Conservation (phyloP, 2,329 filamentous ascomycete species). For the Penicillium sp. region DNA sequence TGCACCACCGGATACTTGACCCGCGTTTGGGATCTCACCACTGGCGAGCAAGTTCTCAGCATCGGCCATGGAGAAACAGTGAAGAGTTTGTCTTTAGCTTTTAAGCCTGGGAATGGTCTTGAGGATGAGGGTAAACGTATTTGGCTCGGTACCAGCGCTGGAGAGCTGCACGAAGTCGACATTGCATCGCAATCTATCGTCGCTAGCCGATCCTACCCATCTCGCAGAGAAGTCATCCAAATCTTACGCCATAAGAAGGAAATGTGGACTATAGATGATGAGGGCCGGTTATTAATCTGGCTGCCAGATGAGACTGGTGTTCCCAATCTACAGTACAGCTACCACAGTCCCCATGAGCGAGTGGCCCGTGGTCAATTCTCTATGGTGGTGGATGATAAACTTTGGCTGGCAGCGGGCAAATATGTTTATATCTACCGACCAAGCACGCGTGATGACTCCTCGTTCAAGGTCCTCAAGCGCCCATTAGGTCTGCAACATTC, state of each 20-base stretch:
- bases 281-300: constrained; percentile 85
- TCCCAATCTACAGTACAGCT: constrained; percentile 71
- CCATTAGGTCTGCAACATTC: constrained; percentile 69
- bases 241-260: constrained; percentile 85
- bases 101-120: constrained; percentile 76
- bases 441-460: constrained; percentile 62
- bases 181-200: constrained; percentile 70
- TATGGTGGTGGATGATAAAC: constrained; percentile 74
- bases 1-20: constrained; percentile 86
- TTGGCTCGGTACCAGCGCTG: constrained; percentile 87
- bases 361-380: constrained; percentile 83
- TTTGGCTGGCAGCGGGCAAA: constrained; percentile 88
- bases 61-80: constrained; percentile 80
- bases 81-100: constrained; percentile 76
- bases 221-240: constrained; percentile 73
- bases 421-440: constrained; percentile 83
- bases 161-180: constrained; percentile 88
- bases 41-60: constrained; percentile 78
- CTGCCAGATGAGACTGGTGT: constrained; percentile 69
- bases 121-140: constrained; percentile 76
- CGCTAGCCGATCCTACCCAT: constrained; percentile 69
- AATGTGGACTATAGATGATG: constrained; percentile 91
- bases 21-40: constrained; percentile 79
- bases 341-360: constrained; percentile 66
- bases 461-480: constrained; percentile 72